Evolutionary conservation across 805 yeast species (phyloP).

Genomic region (Starmerella geochares): DNA sequence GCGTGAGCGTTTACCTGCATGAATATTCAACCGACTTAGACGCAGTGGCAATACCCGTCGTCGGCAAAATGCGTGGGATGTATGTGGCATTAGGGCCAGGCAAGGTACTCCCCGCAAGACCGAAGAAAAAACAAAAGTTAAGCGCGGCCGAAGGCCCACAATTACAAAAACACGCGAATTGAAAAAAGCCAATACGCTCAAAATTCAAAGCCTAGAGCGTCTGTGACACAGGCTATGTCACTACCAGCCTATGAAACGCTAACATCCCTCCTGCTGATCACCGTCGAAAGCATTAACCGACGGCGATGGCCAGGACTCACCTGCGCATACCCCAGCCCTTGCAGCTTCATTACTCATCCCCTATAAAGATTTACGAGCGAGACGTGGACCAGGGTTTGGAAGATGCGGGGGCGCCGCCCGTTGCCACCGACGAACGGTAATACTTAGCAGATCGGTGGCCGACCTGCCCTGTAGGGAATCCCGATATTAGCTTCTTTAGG

Average conservation of each 20-base stretch:
- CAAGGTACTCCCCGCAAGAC: neutral
- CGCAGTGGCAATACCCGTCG: slow-evolving; percentile 1
- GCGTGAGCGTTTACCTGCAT: neutral
- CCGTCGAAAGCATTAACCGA: neutral
- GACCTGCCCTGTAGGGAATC: neutral
- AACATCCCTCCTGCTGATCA: neutral
- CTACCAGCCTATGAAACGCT: neutral
- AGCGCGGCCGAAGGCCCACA: too few relatives aligned
- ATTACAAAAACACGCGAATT: too few relatives aligned
- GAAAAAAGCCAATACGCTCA: too few relatives aligned
- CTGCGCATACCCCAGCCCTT: too few relatives aligned
- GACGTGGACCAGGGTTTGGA: too few relatives aligned
- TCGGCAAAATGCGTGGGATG: neutral
- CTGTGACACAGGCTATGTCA: too few relatives aligned
- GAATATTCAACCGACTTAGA: neutral
- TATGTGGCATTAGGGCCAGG: slow-evolving; percentile 1
- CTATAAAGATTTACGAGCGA: neutral
- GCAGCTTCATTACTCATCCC: neutral
- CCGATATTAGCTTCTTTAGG: neutral
- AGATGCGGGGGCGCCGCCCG: neutral
- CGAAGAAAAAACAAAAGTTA: neutral
- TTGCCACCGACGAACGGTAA: neutral
- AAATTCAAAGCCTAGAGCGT: too few relatives aligned
- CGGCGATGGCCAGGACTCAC: too few relatives aligned
- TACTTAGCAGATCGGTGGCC: neutral